Evolutionary conservation across 345 rosid genomes (phyloP), one percentile per base, ranked within the genome.

Genomic region (Ceriops zippeliana): DNA sequence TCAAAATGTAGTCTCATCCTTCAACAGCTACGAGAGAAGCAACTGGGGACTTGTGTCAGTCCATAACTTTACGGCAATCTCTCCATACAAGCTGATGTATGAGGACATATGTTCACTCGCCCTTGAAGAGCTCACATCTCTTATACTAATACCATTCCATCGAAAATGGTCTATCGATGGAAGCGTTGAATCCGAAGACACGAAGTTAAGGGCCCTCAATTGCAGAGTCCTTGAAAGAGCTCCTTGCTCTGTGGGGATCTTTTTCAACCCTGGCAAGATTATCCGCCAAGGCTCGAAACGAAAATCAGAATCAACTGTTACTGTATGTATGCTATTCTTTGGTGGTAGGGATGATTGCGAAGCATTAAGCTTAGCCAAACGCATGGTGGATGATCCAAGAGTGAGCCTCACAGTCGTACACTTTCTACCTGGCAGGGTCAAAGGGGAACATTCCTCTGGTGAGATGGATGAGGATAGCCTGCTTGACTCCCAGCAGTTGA

Each of bases 281-380:
- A 22, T 17, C 54, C n/a, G 62, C 35, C 21, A 65, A 53, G 26
- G 6, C 24, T n/a, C 28, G 1, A 21, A 10, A 30, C 2, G 37
- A 26, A 46, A 52, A 7, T 24, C 6, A 4, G 6, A 17, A 2
- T 22, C 62, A 15, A 20, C 46, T 20, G 1, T 13, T 37, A 4
- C 16, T 0, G 53, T 28, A 6, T 65, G 77, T 11, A 58, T 87
- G 76, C 63, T 91, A 52, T 91, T 86, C 76, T 65, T 83, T 5
- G 96, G 96, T 0, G 93, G 93, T 0, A 72, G 62, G 19, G 97
- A 91, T 49, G 96, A 91, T 34, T 63, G 83, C 0, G 97, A 87
- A 54, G 91, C 86, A 1, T 20, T 89, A 3, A 61, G 80, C 0
- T 47, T 89, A 4, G 87, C 78, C 5, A 86, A 79, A 61, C 70